Conservation (phyloP, 176 grass and related monocot species). For the Pontederia paniculata region DNA sequence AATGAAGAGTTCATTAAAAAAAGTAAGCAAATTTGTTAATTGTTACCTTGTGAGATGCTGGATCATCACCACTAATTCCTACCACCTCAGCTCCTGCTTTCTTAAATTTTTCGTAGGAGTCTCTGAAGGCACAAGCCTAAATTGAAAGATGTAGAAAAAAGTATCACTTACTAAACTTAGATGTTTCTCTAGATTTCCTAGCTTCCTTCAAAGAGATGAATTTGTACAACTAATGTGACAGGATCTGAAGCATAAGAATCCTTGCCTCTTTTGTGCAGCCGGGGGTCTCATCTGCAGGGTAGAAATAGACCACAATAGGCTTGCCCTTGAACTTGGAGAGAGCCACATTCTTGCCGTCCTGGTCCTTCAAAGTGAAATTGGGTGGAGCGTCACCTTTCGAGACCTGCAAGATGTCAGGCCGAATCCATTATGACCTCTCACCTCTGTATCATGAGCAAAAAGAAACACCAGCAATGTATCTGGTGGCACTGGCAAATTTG, state of each 20-base stretch:
- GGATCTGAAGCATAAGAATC: neutral
- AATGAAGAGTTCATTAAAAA: neutral
- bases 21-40: neutral
- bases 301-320: conserved; percentile 83
- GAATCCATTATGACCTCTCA: neutral
- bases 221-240: neutral
- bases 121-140: conserved; percentile 85
- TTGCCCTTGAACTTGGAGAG: conserved; percentile 90
- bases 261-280: conserved; percentile 89
- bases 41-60: conserved; percentile 67
- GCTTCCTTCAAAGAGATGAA: neutral
- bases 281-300: conserved; percentile 84
- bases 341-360: conserved; percentile 65
- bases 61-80: conserved; percentile 80
- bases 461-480: neutral
- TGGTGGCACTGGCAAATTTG: neutral
- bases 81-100: conserved; percentile 91
- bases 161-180: neutral
- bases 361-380: conserved; percentile 70
- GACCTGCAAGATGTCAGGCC: conserved; percentile 32
- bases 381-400: conserved; percentile 52
- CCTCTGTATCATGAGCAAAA: neutral
- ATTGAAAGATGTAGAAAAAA: neutral
- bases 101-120: conserved; percentile 99
- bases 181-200: neutral